These are phyloP conservation scores for Parietichytrium sp. DNA, from an alignment of 108 stramenopile species.

Conservation along the genomic window DNA sequence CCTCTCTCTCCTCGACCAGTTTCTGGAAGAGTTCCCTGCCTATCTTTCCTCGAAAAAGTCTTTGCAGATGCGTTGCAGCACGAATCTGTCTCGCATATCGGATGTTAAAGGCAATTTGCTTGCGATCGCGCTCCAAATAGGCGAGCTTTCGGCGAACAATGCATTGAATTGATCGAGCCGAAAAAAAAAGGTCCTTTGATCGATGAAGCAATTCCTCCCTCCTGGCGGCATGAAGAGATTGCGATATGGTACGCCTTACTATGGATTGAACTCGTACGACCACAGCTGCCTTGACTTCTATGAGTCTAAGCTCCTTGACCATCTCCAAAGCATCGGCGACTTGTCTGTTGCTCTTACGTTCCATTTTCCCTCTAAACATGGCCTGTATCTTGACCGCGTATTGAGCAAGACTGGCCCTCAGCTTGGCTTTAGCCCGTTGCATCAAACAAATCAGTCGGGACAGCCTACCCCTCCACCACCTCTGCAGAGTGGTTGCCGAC, in stretches of 20 bases:
- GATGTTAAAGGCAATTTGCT: not conserved
- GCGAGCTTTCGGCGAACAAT: not conserved
- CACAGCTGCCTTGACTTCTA: not conserved
- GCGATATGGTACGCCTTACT: not conserved
- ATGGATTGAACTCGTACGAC: slow-evolving; percentile 13
- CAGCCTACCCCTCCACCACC: not conserved
- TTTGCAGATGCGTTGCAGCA: slow-evolving; percentile 3
- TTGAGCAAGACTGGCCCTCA: not conserved
- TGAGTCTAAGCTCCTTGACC: not conserved
- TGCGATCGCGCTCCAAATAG: not conserved
- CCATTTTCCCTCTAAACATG: not conserved
- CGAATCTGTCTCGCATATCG: slow-evolving; percentile 3
- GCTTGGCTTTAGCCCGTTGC: not conserved
- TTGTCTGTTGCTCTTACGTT: not conserved
- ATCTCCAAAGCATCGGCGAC: not conserved
- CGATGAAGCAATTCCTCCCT: slow-evolving; percentile 9
- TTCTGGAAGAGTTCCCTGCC: not conserved
- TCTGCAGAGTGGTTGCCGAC: not conserved
- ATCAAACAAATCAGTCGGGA: not conserved
- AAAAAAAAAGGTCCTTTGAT: not conserved
- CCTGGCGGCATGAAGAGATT: slow-evolving; percentile 1
- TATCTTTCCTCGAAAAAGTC: not conserved
- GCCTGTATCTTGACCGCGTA: slow-evolving; percentile 31
- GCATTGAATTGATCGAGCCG: not conserved
- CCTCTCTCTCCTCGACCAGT: not conserved